Base-by-base conservation (phyloP, 1,284 basidiomycete genomes). In the Austroboletus rostrupii region DNA sequence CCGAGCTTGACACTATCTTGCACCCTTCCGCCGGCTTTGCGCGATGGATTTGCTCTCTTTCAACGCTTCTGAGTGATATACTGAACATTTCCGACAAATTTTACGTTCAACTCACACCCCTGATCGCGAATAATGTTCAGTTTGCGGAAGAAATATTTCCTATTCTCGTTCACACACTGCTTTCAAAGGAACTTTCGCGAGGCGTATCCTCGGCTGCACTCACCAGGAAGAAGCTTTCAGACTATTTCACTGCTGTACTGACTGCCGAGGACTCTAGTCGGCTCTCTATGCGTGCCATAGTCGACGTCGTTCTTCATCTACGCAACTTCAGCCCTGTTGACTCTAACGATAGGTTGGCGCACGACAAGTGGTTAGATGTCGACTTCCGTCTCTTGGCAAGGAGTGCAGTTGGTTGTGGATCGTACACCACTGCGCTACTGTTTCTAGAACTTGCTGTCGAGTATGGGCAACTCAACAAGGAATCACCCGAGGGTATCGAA, bases 351-450 rank as follows among this genome's bases (percentile, higher is more conserved):
- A 75, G 78, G 28, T 70, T 92, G 8, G 78, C 78, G 0, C 81
- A 87, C 58, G 85, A 97, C 64, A 78, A 76, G 53, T 98, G 95
- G 96, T 76, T 97, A 8, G 70, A 79, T n/a, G 63, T 97, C 33
- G 84, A 96, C 55, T 89, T 79, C 57, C 67, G 80, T 3, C 68
- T 91, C 5, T 75, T 99, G 6, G 85, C 87, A 13, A 73, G 75
- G 53, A 87, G 83, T 16, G 89, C 95, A 2, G 81, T 92, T 47
- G 68, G 72, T 37, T 92, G 86, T 53, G 89, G 89, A 1, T 83
- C 89, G 5, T 97, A 90, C 65, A 92, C 92, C 2, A 93, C 93
- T 0, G 87, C 91, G 0, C 74, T 98, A 36, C 76, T 98, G 17
- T 97, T 96, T 66, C 73, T 97, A 39, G 96, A 98, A 61, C 76